A percentile compares a stretch with the other conserved stretches of the same genome.
phyloP scores from a whole-genome alignment of 352 stramenopile species.

The Globisporangium yorkense region DNA sequence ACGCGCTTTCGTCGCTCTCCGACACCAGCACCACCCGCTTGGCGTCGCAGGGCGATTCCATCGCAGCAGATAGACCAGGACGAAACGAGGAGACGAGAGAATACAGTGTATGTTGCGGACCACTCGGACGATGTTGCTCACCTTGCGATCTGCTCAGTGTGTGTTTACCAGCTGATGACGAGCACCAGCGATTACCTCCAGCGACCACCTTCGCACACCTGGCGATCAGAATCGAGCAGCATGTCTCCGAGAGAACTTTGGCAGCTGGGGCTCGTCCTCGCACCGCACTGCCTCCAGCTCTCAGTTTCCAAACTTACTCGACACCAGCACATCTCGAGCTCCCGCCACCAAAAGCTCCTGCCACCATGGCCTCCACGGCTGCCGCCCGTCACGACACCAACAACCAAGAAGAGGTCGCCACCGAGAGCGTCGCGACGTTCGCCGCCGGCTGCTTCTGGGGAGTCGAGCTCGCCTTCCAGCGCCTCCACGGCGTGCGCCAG shows the following conservation, averaged over 20 bases:
- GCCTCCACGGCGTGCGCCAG: slow-evolving; percentile 89
- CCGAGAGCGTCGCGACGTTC: slow-evolving; percentile 84
- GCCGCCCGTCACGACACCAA: background rate
- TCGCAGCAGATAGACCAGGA: slow-evolving; percentile 4
- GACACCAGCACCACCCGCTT: background rate
- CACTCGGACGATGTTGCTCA: no score
- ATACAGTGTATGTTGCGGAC: background rate
- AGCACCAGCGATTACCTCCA: no score
- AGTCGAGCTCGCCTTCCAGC: slow-evolving; percentile 94
- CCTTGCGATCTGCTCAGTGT: background rate
- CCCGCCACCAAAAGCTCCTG: no score
- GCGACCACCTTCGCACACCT: no score
- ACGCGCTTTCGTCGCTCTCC: slow-evolving; percentile 16
- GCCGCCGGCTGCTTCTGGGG: slow-evolving; percentile 98
- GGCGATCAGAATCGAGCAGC: no score
- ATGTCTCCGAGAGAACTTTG: no score
- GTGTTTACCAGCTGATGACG: no score
- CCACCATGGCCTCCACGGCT: background rate
- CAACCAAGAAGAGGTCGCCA: background rate
- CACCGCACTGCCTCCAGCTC: background rate
- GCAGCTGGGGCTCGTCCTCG: background rate
- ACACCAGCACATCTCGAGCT: background rate
- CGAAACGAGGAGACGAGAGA: background rate
- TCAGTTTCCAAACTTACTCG: background rate
- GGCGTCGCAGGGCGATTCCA: slow-evolving; percentile 15